These are phyloP conservation scores for Penicillium fimorum DNA, from an alignment of 495 filamentous ascomycete genomes.

Conservation along the genomic window DNA sequence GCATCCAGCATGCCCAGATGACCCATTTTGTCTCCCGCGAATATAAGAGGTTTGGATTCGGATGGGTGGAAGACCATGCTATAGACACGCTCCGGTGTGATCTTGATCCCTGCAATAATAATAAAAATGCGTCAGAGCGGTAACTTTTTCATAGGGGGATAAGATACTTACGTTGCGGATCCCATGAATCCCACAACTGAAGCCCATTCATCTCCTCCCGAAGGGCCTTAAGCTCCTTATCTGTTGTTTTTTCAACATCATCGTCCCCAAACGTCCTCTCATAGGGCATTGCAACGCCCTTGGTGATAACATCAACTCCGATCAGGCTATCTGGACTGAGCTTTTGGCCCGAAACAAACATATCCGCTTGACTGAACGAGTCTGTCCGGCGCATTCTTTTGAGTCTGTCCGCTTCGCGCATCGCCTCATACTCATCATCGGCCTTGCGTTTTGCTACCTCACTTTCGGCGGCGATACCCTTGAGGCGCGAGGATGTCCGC, in stretches of 20 bases:
- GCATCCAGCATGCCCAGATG: conserved; percentile 92
- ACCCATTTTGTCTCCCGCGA: conserved; percentile 93
- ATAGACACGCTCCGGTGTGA: conserved; percentile 88
- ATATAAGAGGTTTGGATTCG: conserved; percentile 80
- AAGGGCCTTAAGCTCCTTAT: conserved; percentile 71
- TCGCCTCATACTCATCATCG: conserved; percentile 65
- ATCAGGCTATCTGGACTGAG: conserved; percentile 44
- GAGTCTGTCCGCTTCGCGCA: conserved; percentile 58
- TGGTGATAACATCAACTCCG: conserved; percentile 56
- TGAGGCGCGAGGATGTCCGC: conserved; percentile 64
- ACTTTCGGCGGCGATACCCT: conserved; percentile 66
- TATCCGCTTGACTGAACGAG: conserved; percentile 70
- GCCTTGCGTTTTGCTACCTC: conserved; percentile 76
- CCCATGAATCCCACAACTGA: conserved; percentile 76
- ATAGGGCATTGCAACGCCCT: conserved; percentile 71
- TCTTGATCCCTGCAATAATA: conserved; percentile 73
- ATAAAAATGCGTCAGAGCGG: conserved; percentile 14
- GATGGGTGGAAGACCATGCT: conserved; percentile 87
- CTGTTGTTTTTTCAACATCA: conserved; percentile 76
- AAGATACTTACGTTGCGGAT: conserved; percentile 63
- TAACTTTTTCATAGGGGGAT: neutral
- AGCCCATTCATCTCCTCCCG: conserved; percentile 79
- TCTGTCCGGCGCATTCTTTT: conserved; percentile 73
- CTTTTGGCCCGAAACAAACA: conserved; percentile 74
- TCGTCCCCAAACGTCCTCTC: conserved; percentile 77